Evolutionary conservation across 1,284 basidiomycete species (phyloP).

Genomic region (Phlebopus sp.): DNA sequence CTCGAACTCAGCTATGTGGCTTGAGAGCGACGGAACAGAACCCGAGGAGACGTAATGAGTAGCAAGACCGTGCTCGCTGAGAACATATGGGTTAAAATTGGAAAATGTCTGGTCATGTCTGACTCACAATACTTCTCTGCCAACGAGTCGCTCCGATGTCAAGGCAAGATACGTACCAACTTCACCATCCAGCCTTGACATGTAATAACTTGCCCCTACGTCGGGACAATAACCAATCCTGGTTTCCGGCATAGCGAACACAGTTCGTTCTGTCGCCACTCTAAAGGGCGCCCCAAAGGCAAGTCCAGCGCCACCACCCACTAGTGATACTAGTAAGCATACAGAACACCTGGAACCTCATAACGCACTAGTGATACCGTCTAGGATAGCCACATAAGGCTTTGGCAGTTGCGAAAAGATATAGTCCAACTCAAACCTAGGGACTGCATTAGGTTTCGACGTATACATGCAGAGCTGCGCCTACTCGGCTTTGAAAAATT

Average conservation of each 20-base stretch:
- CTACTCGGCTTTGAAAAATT: conserved; percentile 91
- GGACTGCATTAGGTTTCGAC: conserved; percentile 6
- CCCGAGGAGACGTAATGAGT: conserved; percentile 86
- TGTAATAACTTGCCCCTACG: conserved; percentile 89
- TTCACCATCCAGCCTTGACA: conserved; percentile 88
- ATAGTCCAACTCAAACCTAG: conserved; percentile 88
- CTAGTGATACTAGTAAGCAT: conserved; percentile 40
- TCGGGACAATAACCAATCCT: conserved; percentile 90
- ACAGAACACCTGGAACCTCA: conserved; percentile 10
- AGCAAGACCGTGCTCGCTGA: conserved; percentile 84
- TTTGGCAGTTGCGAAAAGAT: conserved; percentile 77
- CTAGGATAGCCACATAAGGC: conserved; percentile 88
- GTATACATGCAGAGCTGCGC: conserved; percentile 26
- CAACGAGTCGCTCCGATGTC: conserved; percentile 73
- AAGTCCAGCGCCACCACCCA: conserved; percentile 96
- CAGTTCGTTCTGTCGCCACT: conserved; percentile 90
- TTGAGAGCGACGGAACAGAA: conserved; percentile 66
- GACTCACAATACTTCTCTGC: conserved; percentile 81
- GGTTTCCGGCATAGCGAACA: conserved; percentile 97
- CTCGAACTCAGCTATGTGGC: conserved; percentile 60
- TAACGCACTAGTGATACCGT: conserved; percentile 85
- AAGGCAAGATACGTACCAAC: conserved; percentile 93
- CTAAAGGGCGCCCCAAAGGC: conserved; percentile 87
- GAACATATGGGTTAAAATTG: conserved; percentile 6
- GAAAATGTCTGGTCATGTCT: conserved; percentile 10